Conservation (phyloP, 2,329 filamentous ascomycete species). For the Sordariomycetes sp. region DNA sequence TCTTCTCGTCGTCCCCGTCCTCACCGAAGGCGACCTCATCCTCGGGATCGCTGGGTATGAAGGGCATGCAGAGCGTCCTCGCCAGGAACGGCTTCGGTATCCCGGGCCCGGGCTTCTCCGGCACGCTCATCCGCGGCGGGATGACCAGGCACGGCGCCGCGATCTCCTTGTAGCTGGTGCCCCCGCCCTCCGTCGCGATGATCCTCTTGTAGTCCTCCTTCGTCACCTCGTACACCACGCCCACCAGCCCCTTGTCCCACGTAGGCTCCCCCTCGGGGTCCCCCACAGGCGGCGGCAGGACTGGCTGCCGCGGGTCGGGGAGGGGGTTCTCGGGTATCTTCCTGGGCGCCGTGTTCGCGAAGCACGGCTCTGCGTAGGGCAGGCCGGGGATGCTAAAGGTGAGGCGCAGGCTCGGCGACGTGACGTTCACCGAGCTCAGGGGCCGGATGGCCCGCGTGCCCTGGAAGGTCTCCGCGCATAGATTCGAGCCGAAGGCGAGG, state of each 20-base stretch:
- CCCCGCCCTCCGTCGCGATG: slow-evolving; percentile 83
- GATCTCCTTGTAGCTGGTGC: slow-evolving; percentile 74
- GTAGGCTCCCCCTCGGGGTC: slow-evolving; percentile 9
- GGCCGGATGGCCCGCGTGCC: slow-evolving; percentile 71
- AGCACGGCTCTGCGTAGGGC: slow-evolving; percentile 84
- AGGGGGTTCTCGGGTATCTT: slow-evolving; percentile 31
- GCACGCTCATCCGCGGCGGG: slow-evolving; percentile 45
- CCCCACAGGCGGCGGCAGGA: slow-evolving; percentile 5
- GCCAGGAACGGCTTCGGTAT: slow-evolving; percentile 61
- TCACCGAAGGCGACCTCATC: slow-evolving; percentile 3
- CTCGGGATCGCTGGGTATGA: slow-evolving; percentile 23
- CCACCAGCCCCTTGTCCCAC: slow-evolving; percentile 78
- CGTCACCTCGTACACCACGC: slow-evolving; percentile 93
- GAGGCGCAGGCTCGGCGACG: slow-evolving; percentile 65
- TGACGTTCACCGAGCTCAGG: slow-evolving; percentile 69
- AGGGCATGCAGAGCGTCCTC: slow-evolving; percentile 71
- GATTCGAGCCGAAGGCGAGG: slow-evolving; percentile 87
- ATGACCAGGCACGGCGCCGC: slow-evolving; percentile 68
- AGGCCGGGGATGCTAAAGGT: slow-evolving; percentile 80
- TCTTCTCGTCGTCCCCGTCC: neutral
- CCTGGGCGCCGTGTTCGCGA: slow-evolving; percentile 66
- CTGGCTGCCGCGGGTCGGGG: slow-evolving; percentile 13
- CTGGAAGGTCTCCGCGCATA: slow-evolving; percentile 69
- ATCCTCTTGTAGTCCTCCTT: slow-evolving; percentile 72
- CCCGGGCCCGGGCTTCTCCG: slow-evolving; percentile 47